phyloP scores from a whole-genome alignment of 371 early-diverging fungal genomes.

The Rhizopus arrhizus region DNA sequence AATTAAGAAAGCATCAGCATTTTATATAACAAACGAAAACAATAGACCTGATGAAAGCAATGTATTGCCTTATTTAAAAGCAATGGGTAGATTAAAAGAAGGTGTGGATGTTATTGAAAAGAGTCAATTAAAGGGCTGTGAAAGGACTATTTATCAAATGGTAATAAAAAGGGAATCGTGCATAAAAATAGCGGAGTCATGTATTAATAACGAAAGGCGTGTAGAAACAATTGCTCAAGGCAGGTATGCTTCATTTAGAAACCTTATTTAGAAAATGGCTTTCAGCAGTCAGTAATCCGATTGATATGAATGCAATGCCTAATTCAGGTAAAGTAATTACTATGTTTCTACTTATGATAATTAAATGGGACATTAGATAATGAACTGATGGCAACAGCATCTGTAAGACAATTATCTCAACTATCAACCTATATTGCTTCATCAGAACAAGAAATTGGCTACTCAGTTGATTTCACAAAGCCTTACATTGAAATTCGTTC shows the following conservation, averaged over 20 bases:
- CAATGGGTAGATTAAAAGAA: conserved; percentile 59
- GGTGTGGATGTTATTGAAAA: conserved; percentile 58
- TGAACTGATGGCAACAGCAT: conserved; percentile 29
- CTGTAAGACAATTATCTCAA: conserved; percentile 58
- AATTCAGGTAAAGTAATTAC: conserved; percentile 29
- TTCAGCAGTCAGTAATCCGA: conserved; percentile 48
- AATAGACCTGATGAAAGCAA: conserved; percentile 57
- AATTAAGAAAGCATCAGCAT: background rate
- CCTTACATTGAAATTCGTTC: conserved; percentile 78
- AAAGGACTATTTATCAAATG: conserved; percentile 56
- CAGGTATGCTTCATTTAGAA: conserved; percentile 59
- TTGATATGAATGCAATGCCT: conserved; percentile 49
- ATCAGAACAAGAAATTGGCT: conserved; percentile 62
- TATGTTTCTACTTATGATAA: background rate
- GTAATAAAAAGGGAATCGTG: conserved; percentile 27
- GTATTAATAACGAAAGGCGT: background rate
- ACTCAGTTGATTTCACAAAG: conserved; percentile 69
- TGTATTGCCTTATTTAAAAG: conserved; percentile 54
- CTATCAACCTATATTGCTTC: conserved; percentile 66
- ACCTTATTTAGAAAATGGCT: conserved; percentile 60
- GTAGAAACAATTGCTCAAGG: conserved; percentile 62
- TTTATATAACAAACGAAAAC: background rate
- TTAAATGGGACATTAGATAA: conserved; percentile 12
- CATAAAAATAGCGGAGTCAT: background rate
- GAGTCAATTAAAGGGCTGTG: conserved; percentile 55